Evolutionary conservation across 2,329 filamentous ascomycete species (phyloP), one percentile per base, ranked within the genome.

Genomic region (Microsporum audouinii): DNA sequence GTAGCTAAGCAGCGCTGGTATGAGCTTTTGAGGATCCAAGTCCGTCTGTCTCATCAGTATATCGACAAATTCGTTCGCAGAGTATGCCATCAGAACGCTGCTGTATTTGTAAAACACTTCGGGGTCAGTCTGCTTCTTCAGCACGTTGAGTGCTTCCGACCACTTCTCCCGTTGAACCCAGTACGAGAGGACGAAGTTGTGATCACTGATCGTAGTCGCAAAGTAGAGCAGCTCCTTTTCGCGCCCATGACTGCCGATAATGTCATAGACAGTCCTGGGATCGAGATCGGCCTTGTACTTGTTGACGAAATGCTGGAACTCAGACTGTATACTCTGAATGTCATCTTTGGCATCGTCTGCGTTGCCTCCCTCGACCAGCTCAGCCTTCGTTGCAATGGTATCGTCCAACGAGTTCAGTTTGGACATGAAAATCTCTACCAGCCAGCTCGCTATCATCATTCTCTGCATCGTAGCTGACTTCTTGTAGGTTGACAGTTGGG

Each of bases 71-170:
- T 95, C 91, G 4, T 87, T 82, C 0, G 92, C 85, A 2, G 86
- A 86, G 71, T 96, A 89, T 14, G 86, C 87, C 88, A 99, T 96
- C 56, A 99, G 82, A n/a, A 97, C 91, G 69, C 88, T 96, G 77
- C 90, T 94, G 73, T 97, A 96, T 65, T 89, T 88, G 78, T 97
- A 97, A 75, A 97, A 99, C 53, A 95, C 89, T 58, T 95, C 90
- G 0, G 89, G 84, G 58, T 95, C 88, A 3, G 87, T 95, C 75
- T 99, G 94, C 73, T 88, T 91, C 77, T 96, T 95, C 59, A 99
- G 80, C 45, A 97, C 91, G 60, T 84, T 83, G 66, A 99, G 79
- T 1, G 91, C 90, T 68, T 96, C 91, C 3, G 79, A 76, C 94
- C 94, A 99, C 67, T 89, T 84, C 75, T 97, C 94, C 63, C 92